These are phyloP conservation scores for Globisporangium okanoganense DNA, from an alignment of 352 stramenopile species.

Conservation along the genomic window DNA sequence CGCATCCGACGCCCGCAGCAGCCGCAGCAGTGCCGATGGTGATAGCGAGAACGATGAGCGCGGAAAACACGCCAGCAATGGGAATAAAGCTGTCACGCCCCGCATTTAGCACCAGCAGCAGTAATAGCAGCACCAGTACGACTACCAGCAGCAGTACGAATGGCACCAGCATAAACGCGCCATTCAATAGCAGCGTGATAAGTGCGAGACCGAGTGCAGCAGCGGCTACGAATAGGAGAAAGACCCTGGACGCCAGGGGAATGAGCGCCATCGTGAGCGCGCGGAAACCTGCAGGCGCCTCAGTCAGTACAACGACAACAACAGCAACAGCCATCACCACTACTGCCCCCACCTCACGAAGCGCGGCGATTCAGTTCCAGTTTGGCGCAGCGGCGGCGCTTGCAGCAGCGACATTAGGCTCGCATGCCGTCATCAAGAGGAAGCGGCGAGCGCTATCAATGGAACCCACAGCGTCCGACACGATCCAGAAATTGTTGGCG, in stretches of 20 bases:
- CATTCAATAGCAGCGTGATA: background rate
- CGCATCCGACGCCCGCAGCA: background rate
- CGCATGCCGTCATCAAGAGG: constrained; percentile 13
- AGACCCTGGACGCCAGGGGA: constrained; percentile 9
- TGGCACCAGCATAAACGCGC: background rate
- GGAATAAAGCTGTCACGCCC: background rate
- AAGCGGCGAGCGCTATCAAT: constrained; percentile 62
- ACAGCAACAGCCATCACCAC: background rate
- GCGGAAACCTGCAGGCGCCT: background rate
- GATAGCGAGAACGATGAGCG: background rate
- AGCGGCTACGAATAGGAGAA: constrained; percentile 45
- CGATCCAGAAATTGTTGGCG: constrained; percentile 52
- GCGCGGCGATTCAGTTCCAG: constrained; percentile 17
- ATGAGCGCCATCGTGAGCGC: background rate
- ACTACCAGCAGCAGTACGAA: background rate
- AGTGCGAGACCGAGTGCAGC: constrained; percentile 21
- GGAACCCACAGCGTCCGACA: constrained; percentile 63
- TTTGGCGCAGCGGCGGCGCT: constrained; percentile 17
- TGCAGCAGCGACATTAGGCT: constrained; percentile 15
- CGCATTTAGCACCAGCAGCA: background rate
- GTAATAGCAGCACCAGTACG: background rate
- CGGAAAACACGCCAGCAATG: background rate
- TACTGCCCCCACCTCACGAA: background rate
- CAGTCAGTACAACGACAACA: background rate
- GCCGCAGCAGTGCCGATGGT: background rate